Evolutionary conservation across 1,284 basidiomycete species (phyloP), one percentile per base, ranked within the genome.

Genomic region (Heterobasidion occidentale): DNA sequence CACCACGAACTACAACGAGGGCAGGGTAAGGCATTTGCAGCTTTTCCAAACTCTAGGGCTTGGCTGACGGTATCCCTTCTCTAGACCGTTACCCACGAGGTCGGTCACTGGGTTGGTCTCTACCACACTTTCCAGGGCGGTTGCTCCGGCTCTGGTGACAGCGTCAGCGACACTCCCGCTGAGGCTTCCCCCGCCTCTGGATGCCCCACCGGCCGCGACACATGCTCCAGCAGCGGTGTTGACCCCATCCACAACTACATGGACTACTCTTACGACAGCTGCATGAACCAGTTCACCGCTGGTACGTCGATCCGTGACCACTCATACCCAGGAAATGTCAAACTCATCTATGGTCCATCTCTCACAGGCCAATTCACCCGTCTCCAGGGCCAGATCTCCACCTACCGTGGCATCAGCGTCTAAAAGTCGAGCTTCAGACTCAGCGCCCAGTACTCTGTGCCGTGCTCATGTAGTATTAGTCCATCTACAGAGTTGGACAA

Each of bases 91-190:
- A 79, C 78, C 4, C 81, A 83, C 63, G 81, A 83, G 65, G 77
- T 75, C 50, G 77, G 78, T 34, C 79, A 80, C 67, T 80, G 78
- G 78, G 74, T 80, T 61, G 80, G 81, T 38, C 71, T 82, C 42
- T 81, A 78, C 68, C 80, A 83, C 65, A 79, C 80, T 38, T 84
- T 82, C 72, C 77, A 83, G 63, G 80, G 79, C 34, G 80, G 80
- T 5, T 83, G 79, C 71, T 61, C 60, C 38, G 72, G 71, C 44
- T 55, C 69, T 15, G 81, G 80, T 14, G 80, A 84, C 63, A 63
- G 58, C 44, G 79, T 84, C 54, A 62, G 65, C 42, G 81, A 83
- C 61, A 81, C 80, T 2, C 75, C 79, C 14, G 64, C 76, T 20
- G 78, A 80, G 66, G 69, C 71, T 1, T 65, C 65, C n/a, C 56